These are phyloP conservation scores for Solanum tarapatanum DNA, from an alignment of 257 asterid species.

Conservation along the genomic window DNA sequence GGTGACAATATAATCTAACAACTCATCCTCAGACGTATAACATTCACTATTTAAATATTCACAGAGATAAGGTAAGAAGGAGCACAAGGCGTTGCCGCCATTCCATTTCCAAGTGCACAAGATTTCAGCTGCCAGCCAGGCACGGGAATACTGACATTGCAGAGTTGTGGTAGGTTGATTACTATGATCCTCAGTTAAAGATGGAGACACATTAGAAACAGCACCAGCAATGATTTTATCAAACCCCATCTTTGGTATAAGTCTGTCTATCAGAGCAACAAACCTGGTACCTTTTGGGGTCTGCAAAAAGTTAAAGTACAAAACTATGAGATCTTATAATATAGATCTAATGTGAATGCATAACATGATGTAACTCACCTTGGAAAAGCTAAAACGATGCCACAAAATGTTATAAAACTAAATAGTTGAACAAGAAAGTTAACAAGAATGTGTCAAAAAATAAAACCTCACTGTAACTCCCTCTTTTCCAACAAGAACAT, in stretches of 20 bases:
- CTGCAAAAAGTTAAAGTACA: conserved; percentile 29
- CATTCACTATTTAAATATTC: conserved; percentile 37
- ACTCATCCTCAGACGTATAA: conserved; percentile 9
- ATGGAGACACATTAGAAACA: conserved; percentile 23
- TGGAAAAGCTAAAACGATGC: background rate
- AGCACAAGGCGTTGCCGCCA: conserved; percentile 59
- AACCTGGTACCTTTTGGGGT: conserved; percentile 40
- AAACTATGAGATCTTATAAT: conserved; percentile 6
- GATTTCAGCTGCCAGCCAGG: conserved; percentile 98
- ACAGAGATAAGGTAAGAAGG: conserved; percentile 58
- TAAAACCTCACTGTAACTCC: background rate
- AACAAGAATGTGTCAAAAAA: background rate
- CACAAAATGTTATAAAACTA: background rate
- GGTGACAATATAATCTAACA: conserved; percentile 52
- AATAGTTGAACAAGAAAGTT: background rate
- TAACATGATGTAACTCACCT: background rate
- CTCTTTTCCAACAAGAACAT: background rate
- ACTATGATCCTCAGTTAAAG: conserved; percentile 26
- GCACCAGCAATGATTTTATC: conserved; percentile 54
- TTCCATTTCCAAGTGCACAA: conserved; percentile 94
- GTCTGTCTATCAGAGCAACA: conserved; percentile 53
- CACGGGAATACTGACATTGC: conserved; percentile 47
- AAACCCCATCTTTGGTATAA: conserved; percentile 61
- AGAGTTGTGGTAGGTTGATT: conserved; percentile 18
- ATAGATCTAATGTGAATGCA: background rate